Evolutionary conservation across 768 basidiomycete species (phyloP), one percentile per base, ranked within the genome.

Genomic region (Xanthoconium stramineum): DNA sequence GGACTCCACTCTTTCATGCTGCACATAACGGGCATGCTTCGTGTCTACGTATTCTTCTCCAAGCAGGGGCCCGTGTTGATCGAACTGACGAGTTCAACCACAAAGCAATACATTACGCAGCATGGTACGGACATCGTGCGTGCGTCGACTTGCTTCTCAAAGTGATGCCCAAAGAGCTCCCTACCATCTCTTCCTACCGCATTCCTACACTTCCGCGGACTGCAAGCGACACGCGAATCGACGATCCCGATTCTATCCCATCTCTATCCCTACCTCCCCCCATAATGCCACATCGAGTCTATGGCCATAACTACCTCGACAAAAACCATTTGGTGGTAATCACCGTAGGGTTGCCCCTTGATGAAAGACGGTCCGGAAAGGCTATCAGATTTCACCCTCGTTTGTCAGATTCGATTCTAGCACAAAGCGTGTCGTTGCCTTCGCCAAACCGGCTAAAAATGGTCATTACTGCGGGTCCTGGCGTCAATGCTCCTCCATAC

Each of bases 1-100:
- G 96, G 94, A 98, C 95, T 8, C 97, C 97, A 28, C 79, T 98
- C 43, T 94, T 95, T 67, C 95, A 98, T 71, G 94, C 97, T 3
- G 88, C 94, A 6, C 86, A 92, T 37, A 88, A 93, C 59, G 94
- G 95, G 1, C 88, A 86, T 60, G 72, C 79, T 17, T 77, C 77
- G 8, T 96, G 91, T 65, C 81, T 98, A 40, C 74, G 75, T 38
- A 79, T 90, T n/a, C 80, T 98, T 20, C 77, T 98, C 9, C 81
- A 85, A 46, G 91, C 90, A 7, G 88, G 91, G 7, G 83, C 86
- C 58, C 82, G 88, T 50, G 83, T 90, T n/a, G 80, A 86, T 63
- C 79, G 80, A 37, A 77, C 76, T 35, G 97, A 98, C 71, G 97
- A 99, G 72, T 77, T 89, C 44, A 88, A 87, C 11, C 89, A 92